Conservation (phyloP, 441 rosid species). For the Kokia cookei region DNA sequence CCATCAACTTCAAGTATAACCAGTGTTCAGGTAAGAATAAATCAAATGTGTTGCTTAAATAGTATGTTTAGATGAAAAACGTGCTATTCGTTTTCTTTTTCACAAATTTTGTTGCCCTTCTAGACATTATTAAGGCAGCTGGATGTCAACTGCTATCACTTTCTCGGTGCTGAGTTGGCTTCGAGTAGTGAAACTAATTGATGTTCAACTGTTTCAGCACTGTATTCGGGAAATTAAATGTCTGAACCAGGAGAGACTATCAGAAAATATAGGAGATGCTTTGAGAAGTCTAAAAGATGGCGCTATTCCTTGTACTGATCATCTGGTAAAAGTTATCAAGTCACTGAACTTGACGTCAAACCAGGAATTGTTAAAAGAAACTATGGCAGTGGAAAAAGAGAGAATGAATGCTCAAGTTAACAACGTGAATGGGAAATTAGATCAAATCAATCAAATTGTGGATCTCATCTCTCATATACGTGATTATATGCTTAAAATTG, state of each 20-base stretch:
- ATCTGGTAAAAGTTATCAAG: constrained; percentile 45
- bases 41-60: not conserved
- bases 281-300: constrained; percentile 45
- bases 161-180: not conserved
- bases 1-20: constrained; percentile 38
- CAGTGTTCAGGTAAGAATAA: constrained; percentile 53
- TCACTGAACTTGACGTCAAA: constrained; percentile 54
- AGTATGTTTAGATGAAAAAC: not conserved
- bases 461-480: constrained; percentile 60
- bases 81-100: not conserved
- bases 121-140: not conserved
- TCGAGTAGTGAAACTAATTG: constrained; percentile 23
- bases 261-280: constrained; percentile 45
- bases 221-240: constrained; percentile 58
- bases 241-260: constrained; percentile 43
- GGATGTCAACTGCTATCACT: constrained; percentile 1
- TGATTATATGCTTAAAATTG: constrained; percentile 54
- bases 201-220: constrained; percentile 35
- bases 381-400: constrained; percentile 76
- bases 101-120: not conserved
- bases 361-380: constrained; percentile 71
- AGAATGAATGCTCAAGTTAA: constrained; percentile 36
- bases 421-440: constrained; percentile 30
- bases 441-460: constrained; percentile 40
- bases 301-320: constrained; percentile 34